Percentiles rank a stretch among this genome's conserved stretches.
These are phyloP conservation scores for Naganishia vishniacii DNA, from an alignment of 768 basidiomycete species.

Conservation along the genomic window DNA sequence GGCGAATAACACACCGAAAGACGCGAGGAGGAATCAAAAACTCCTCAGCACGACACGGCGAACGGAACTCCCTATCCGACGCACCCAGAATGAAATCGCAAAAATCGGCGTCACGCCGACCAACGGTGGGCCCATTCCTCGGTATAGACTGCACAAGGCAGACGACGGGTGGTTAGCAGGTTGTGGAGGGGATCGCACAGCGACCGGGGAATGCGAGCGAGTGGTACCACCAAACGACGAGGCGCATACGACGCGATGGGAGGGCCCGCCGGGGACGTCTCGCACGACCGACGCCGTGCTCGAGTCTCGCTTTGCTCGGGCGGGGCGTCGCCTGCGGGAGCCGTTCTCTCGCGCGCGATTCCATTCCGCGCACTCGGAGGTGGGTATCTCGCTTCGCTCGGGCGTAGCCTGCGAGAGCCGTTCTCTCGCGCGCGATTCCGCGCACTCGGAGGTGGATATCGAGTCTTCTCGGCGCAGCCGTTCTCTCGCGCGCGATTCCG, in stretches of 20 bases:
- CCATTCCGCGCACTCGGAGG: background rate
- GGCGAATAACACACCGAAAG: too few species aligned
- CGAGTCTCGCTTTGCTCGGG: background rate
- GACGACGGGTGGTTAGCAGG: too few species aligned
- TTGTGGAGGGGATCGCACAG: too few species aligned
- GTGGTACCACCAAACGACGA: too few species aligned
- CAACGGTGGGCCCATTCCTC: slow-evolving; percentile 76
- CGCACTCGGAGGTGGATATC: background rate
- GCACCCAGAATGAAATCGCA: slow-evolving; percentile 94
- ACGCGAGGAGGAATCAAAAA: too few species aligned
- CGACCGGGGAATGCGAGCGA: too few species aligned
- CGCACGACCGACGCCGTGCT: background rate
- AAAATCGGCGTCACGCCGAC: slow-evolving; percentile 97
- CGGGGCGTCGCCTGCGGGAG: too few species aligned
- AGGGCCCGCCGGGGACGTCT: background rate
- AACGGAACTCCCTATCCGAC: too few species aligned
- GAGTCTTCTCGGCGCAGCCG: slow-evolving; percentile 7
- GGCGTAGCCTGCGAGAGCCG: background rate
- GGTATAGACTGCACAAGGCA: slow-evolving; percentile 42
- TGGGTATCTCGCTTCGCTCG: slow-evolving; percentile 45
- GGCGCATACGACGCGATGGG: too few species aligned
- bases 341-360: too few species aligned
- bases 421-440: background rate
- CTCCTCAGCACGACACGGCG: too few species aligned
- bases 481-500: background rate